These are phyloP conservation scores for Scalesia atractyloides DNA, from an alignment of 129 eudicot species.

Conservation along the genomic window DNA sequence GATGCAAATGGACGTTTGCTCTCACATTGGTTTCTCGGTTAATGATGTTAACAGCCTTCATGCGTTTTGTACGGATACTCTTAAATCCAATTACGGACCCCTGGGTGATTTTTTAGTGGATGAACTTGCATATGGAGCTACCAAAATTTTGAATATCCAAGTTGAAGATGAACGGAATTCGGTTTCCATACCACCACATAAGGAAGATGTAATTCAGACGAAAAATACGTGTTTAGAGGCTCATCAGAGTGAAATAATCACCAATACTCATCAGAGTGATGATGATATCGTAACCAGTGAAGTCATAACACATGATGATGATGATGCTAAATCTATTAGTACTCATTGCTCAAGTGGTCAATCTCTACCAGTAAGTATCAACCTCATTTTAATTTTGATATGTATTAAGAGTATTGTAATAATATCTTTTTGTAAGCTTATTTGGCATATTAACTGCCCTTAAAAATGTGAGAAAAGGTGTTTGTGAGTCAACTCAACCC, in stretches of 20 bases:
- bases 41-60: conserved; percentile 39
- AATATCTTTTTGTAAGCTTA: neutral
- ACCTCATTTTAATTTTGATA: too few species aligned
- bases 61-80: conserved; percentile 35
- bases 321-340: conserved; percentile 20
- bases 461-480: too few species aligned
- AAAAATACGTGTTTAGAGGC: conserved; percentile 21
- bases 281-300: conserved; percentile 20
- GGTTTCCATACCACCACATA: conserved; percentile 22
- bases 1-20: conserved; percentile 54
- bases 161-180: conserved; percentile 25
- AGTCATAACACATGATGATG: conserved; percentile 1
- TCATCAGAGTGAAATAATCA: conserved; percentile 3
- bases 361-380: conserved; percentile 66
- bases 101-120: conserved; percentile 33
- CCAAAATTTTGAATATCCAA: conserved; percentile 42
- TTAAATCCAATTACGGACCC: conserved; percentile 18
- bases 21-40: conserved; percentile 27
- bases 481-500: too few species aligned
- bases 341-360: conserved; percentile 32
- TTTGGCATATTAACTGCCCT: neutral
- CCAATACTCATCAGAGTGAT: neutral
- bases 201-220: conserved; percentile 27
- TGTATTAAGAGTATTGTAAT: too few species aligned
- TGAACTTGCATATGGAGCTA: conserved; percentile 45